phyloP scores from a whole-genome alignment of 441 rosid genomes.

The Erodium moschatum region DNA sequence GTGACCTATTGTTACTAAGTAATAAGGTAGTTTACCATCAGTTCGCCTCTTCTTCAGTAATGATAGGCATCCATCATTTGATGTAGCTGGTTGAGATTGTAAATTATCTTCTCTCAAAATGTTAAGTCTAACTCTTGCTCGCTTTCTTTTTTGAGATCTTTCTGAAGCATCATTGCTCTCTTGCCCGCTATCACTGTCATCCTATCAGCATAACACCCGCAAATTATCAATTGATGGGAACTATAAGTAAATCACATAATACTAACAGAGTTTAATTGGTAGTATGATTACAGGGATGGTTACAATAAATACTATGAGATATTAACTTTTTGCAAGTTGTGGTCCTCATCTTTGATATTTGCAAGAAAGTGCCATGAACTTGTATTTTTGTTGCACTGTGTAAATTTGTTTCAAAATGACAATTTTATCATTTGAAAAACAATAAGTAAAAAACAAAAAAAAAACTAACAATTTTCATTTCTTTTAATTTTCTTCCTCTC shows the following conservation, averaged over 20 bases:
- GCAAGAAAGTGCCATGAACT: too few species aligned
- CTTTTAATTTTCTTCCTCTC: too few species aligned
- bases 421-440: too few species aligned
- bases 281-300: too few species aligned
- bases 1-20: constrained; percentile 12
- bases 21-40: constrained; percentile 41
- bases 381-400: too few species aligned
- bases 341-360: too few species aligned
- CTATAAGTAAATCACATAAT: constrained; percentile 3
- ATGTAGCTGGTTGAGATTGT: constrained; percentile 32
- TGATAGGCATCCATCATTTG: constrained; percentile 64
- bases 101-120: constrained; percentile 40
- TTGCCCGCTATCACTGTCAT: constrained; percentile 60
- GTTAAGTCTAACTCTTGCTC: constrained; percentile 31
- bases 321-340: too few species aligned
- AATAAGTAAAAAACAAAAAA: too few species aligned
- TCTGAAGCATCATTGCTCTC: constrained; percentile 50
- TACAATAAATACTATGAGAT: too few species aligned
- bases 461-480: too few species aligned
- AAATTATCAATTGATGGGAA: not conserved
- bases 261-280: not conserved
- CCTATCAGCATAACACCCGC: constrained; percentile 35
- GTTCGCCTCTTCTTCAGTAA: constrained; percentile 49
- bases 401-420: not conserved
- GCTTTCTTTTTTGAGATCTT: constrained; percentile 50